Evolutionary conservation across 441 rosid species (phyloP).

Genomic region (Raphanus hybrid): DNA sequence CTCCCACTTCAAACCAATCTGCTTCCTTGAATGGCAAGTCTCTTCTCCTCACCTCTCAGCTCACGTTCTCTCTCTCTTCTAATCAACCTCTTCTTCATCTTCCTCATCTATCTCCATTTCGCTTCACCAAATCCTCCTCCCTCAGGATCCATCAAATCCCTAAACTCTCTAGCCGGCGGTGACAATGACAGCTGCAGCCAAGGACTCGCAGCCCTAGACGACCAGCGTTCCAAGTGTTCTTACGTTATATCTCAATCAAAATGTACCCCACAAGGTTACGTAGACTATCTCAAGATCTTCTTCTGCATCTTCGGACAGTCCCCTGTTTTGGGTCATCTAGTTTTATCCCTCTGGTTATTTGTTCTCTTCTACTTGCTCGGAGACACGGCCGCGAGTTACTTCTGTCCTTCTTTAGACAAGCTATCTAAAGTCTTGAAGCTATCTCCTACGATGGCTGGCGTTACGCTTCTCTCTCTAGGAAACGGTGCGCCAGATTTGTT

Average conservation of each 20-base stretch:
- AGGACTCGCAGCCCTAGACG: slow-evolving; percentile 37
- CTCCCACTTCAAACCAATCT: slow-evolving; percentile 28
- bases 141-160: background rate
- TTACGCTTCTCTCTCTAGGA: slow-evolving; percentile 82
- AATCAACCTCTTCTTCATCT: slow-evolving; percentile 42
- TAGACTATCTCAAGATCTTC: slow-evolving; percentile 79
- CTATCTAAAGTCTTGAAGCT: slow-evolving; percentile 72
- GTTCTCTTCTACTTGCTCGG: slow-evolving; percentile 81
- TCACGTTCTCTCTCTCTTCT: slow-evolving; percentile 33
- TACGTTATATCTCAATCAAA: slow-evolving; percentile 55
- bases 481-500: slow-evolving; percentile 93
- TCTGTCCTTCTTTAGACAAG: slow-evolving; percentile 79
- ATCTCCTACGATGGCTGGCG: slow-evolving; percentile 85
- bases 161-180: slow-evolving; percentile 17
- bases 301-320: slow-evolving; percentile 66
- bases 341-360: slow-evolving; percentile 64
- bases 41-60: slow-evolving; percentile 36
- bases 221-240: slow-evolving; percentile 55
- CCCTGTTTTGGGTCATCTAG: slow-evolving; percentile 53
- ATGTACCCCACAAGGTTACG: slow-evolving; percentile 82
- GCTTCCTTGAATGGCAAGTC: slow-evolving; percentile 49
- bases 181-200: slow-evolving; percentile 35
- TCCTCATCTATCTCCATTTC: slow-evolving; percentile 41
- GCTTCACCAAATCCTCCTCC: slow-evolving; percentile 20
- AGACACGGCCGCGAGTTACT: slow-evolving; percentile 80